Conservation (phyloP, 352 stramenopile genomes). For the Phytophthora lateralis region DNA sequence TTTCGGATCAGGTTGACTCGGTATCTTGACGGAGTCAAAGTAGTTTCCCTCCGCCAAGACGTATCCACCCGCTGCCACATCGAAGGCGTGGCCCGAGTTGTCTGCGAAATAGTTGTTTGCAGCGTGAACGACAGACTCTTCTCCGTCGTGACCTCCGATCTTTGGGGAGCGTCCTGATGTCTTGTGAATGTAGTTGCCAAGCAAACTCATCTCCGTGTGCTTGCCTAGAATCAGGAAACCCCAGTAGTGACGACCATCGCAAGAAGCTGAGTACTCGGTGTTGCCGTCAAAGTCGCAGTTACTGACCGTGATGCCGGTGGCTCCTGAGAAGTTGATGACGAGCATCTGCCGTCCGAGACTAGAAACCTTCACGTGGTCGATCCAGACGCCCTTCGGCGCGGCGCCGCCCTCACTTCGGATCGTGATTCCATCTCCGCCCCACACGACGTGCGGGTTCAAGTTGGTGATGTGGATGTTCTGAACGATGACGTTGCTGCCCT, state of each 20-base stretch:
- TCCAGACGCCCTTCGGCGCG: conserved; percentile 38
- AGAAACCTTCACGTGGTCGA: conserved; percentile 57
- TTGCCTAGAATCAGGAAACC: conserved; percentile 33
- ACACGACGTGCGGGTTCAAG: conserved; percentile 53
- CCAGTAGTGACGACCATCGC: conserved; percentile 57
- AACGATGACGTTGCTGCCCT: conserved; percentile 51
- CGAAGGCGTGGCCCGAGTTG: conserved; percentile 33
- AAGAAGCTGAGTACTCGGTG: conserved; percentile 43
- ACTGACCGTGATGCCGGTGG: conserved; percentile 39
- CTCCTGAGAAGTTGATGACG: background rate
- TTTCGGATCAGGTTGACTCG: background rate
- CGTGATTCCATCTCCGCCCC: conserved; percentile 34
- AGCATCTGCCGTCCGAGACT: conserved; percentile 45
- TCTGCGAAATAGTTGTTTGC: conserved; percentile 53
- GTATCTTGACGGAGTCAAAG: background rate
- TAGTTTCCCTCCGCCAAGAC: background rate
- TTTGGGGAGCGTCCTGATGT: conserved; percentile 42
- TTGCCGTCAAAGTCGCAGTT: conserved; percentile 55
- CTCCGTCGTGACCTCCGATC: conserved; percentile 16
- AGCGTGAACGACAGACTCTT: conserved; percentile 32
- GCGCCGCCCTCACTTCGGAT: background rate
- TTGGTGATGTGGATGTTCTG: conserved; percentile 61
- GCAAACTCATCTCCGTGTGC: conserved; percentile 30
- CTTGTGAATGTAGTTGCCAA: conserved; percentile 46
- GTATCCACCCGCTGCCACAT: background rate